Evolutionary conservation across 139 green algal species (phyloP).

Genomic region (Trebouxia sp.): DNA sequence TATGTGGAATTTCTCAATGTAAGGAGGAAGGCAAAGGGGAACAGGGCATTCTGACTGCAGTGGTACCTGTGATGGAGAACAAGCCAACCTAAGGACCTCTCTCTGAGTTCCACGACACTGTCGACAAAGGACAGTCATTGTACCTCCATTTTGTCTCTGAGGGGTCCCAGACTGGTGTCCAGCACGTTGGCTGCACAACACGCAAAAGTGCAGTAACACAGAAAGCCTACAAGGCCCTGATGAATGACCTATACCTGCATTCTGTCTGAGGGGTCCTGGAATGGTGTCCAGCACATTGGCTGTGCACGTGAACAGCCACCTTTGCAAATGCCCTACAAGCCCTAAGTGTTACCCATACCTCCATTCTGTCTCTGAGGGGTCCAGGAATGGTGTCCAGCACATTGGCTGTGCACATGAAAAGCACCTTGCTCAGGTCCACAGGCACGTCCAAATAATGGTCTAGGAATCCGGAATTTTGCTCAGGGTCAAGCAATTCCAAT

Average conservation of each 20-base stretch:
- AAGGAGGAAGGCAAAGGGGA: too few species aligned
- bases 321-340: too few species aligned
- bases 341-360: conserved; percentile 66
- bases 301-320: conserved; percentile 95
- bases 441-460: conserved; percentile 99
- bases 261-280: conserved; percentile 86
- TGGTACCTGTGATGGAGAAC: too few species aligned
- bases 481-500: conserved; percentile 97
- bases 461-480: conserved; percentile 94
- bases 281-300: conserved; percentile 97
- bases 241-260: conserved; percentile 94
- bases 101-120: too few species aligned
- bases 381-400: conserved; percentile 93
- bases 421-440: conserved; percentile 89
- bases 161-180: conserved; percentile 91
- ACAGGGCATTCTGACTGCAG: too few species aligned
- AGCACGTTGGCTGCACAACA: conserved; percentile 95
- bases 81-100: too few species aligned
- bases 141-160: conserved; percentile 98
- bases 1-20: too few species aligned
- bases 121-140: too few species aligned
- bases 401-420: conserved; percentile 98
- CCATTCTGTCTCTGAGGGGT: conserved; percentile 96
- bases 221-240: too few species aligned
- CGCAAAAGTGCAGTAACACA: too few species aligned